phyloP scores from a whole-genome alignment of 2,329 filamentous ascomycete genomes.

The Cordyceps pruinosa region DNA sequence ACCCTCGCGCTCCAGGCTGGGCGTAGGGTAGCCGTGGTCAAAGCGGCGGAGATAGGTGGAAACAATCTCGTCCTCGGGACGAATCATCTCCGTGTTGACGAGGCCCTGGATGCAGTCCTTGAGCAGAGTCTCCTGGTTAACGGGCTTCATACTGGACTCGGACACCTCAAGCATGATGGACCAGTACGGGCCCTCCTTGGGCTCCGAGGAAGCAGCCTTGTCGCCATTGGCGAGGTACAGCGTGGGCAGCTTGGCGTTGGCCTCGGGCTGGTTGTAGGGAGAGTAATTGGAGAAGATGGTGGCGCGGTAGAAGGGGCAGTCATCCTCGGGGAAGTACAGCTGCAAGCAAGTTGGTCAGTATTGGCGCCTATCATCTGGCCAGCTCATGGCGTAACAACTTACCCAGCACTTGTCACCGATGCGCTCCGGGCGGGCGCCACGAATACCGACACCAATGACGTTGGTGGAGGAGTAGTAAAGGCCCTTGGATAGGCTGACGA shows the following conservation, averaged over 20 bases:
- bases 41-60: slow-evolving; percentile 98
- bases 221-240: slow-evolving; percentile 79
- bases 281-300: slow-evolving; percentile 99
- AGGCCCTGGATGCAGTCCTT: slow-evolving; percentile 91
- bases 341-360: slow-evolving; percentile 29
- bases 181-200: slow-evolving; percentile 94
- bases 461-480: slow-evolving; percentile 97
- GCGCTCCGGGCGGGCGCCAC: slow-evolving; percentile 82
- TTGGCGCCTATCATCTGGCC: slow-evolving; percentile 18
- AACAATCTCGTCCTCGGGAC: slow-evolving; percentile 85
- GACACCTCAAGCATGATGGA: slow-evolving; percentile 99
- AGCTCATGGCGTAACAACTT: slow-evolving; percentile 25
- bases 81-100: slow-evolving; percentile 96
- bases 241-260: slow-evolving; percentile 77
- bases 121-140: slow-evolving; percentile 77
- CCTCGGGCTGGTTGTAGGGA: slow-evolving; percentile 89
- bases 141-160: slow-evolving; percentile 90
- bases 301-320: slow-evolving; percentile 98
- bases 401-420: slow-evolving; percentile 99
- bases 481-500: slow-evolving; percentile 76
- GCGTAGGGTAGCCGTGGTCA: slow-evolving; percentile 96
- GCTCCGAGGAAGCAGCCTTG: slow-evolving; percentile 63
- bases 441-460: slow-evolving; percentile 92
- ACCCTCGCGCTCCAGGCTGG: slow-evolving; percentile 88
- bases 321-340: slow-evolving; percentile 97